Percentiles rank a stretch among this genome's conserved stretches.
These are phyloP conservation scores for Acacia confusa DNA, from an alignment of 306 rosid genomes.

Conservation along the genomic window DNA sequence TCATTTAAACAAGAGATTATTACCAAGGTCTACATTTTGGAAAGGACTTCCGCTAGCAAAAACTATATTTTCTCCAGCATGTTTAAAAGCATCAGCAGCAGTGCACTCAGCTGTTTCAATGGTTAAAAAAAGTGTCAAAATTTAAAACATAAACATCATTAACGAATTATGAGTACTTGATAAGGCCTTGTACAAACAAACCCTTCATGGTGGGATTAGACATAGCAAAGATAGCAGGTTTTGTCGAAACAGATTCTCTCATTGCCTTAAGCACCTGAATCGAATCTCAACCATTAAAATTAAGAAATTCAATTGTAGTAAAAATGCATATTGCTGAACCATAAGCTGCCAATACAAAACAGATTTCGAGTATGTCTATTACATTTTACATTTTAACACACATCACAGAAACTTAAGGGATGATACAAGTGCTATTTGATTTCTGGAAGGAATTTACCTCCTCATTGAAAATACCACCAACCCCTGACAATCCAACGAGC, in stretches of 20 bases:
- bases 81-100: slow-evolving; percentile 85
- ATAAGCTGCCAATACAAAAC: slow-evolving; percentile 28
- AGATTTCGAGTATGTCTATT: slow-evolving; percentile 28
- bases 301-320: slow-evolving; percentile 34
- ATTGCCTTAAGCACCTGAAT: slow-evolving; percentile 91
- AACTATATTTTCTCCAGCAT: slow-evolving; percentile 90
- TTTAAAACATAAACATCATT: slow-evolving; percentile 22
- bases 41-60: slow-evolving; percentile 99
- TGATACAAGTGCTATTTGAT: slow-evolving; percentile 20
- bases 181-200: slow-evolving; percentile 54
- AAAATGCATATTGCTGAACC: slow-evolving; percentile 21
- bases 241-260: slow-evolving; percentile 87
- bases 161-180: slow-evolving; percentile 34
- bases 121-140: slow-evolving; percentile 20
- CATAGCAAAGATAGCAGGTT: slow-evolving; percentile 98
- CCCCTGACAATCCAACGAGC: slow-evolving; percentile 97
- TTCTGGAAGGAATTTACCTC: slow-evolving; percentile 59
- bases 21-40: slow-evolving; percentile 84
- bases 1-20: slow-evolving; percentile 23
- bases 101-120: slow-evolving; percentile 87
- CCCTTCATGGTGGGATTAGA: slow-evolving; percentile 98
- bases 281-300: slow-evolving; percentile 39
- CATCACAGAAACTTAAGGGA: slow-evolving; percentile 13
- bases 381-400: slow-evolving; percentile 19
- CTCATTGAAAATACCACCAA: slow-evolving; percentile 90